Percentiles rank a stretch among this genome's conserved stretches.
Conservation (phyloP, 169 alveolate species). For the Cryptosporidium ubiquitum region DNA sequence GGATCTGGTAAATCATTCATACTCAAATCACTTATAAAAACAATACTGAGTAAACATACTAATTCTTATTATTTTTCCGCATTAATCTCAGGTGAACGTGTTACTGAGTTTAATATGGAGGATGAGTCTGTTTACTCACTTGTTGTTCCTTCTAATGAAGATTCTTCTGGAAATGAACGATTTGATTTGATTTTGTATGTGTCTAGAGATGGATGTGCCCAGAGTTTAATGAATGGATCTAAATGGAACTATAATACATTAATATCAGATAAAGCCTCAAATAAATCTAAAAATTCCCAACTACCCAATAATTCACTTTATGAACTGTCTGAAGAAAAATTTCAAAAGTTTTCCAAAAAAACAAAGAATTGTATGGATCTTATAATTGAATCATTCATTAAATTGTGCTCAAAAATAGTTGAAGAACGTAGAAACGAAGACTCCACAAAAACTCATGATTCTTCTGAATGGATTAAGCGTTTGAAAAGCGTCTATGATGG, state of each 20-base stretch:
- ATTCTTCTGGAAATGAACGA: neutral
- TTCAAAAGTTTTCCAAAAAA: neutral
- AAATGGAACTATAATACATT: slow-evolving; percentile 3
- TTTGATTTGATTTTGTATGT: slow-evolving; percentile 51
- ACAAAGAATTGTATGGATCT: slow-evolving; percentile 4
- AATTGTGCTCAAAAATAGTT: slow-evolving; percentile 4
- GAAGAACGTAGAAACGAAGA: neutral
- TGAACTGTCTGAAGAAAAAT: neutral
- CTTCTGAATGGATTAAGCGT: slow-evolving; percentile 9
- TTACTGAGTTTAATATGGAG: neutral
- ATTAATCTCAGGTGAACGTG: neutral
- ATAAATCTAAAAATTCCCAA: neutral
- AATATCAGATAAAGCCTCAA: neutral
- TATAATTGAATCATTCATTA: slow-evolving; percentile 12
- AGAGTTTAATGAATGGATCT: slow-evolving; percentile 29
- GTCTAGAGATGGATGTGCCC: slow-evolving; percentile 55
- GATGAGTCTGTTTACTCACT: slow-evolving; percentile 39
- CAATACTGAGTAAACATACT: neutral
- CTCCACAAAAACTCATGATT: neutral
- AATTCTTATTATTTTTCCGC: neutral
- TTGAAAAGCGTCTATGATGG: neutral
- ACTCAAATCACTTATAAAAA: neutral
- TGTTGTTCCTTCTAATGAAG: neutral
- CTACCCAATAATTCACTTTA: too few relatives aligned
- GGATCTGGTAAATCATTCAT: slow-evolving; percentile 46